phyloP scores from a whole-genome alignment of 495 filamentous ascomycete genomes.

The Friedmanniomyces simplex region DNA sequence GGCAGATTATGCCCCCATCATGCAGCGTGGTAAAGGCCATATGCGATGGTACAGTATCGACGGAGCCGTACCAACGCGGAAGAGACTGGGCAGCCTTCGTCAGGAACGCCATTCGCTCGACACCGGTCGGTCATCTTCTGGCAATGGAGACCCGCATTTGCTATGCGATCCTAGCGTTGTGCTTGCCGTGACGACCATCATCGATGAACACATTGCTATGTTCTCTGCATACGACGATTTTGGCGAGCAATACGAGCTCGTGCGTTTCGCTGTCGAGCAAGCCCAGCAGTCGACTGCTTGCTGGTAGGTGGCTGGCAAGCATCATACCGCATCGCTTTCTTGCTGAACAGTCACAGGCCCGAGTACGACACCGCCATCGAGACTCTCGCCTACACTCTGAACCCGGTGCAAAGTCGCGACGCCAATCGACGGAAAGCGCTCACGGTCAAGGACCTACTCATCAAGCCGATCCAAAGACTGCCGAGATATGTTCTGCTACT shows the following conservation, averaged over 20 bases:
- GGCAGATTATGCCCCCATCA: slow-evolving; percentile 46
- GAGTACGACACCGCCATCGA: slow-evolving; percentile 82
- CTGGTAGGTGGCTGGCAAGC: not conserved
- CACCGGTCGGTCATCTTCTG: slow-evolving; percentile 21
- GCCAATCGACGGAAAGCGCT: slow-evolving; percentile 61
- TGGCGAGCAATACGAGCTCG: slow-evolving; percentile 3
- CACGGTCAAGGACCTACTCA: slow-evolving; percentile 73
- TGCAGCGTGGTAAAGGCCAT: slow-evolving; percentile 20
- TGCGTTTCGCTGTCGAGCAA: slow-evolving; percentile 1
- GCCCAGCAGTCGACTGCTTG: not conserved
- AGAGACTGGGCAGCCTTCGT: slow-evolving; percentile 7
- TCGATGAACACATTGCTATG: slow-evolving; percentile 53
- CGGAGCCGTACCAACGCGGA: slow-evolving; percentile 22
- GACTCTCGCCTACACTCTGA: slow-evolving; percentile 64
- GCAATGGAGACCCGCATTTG: slow-evolving; percentile 29
- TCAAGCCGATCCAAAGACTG: slow-evolving; percentile 93
- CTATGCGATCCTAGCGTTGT: slow-evolving; percentile 60
- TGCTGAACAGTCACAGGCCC: slow-evolving; percentile 48
- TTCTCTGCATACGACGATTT: slow-evolving; percentile 52
- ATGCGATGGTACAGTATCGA: slow-evolving; percentile 50
- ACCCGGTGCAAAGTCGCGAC: slow-evolving; percentile 54
- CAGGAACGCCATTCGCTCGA: slow-evolving; percentile 29
- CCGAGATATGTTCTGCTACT: slow-evolving; percentile 90
- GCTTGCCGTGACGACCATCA: slow-evolving; percentile 64
- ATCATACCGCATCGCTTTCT: not conserved